These are phyloP conservation scores for Paraphoma chrysanthemicola DNA, from an alignment of 2,329 filamentous ascomycete species.

Conservation along the genomic window DNA sequence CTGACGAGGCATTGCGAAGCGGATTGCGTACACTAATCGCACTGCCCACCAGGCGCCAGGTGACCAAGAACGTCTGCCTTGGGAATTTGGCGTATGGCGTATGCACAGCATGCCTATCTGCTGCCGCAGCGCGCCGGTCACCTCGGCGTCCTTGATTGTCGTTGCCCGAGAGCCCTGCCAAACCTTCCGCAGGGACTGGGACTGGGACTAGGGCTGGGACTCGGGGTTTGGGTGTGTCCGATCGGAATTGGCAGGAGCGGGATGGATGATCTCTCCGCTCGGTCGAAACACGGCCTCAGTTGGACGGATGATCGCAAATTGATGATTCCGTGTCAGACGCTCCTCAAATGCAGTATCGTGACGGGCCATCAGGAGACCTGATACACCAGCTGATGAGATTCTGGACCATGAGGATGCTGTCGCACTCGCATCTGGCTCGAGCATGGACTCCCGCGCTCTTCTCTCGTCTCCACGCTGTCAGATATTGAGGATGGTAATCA, in stretches of 20 bases:
- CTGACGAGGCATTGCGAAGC: slow-evolving; percentile 10
- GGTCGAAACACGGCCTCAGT: slow-evolving; percentile 28
- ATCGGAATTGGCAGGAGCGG: slow-evolving; percentile 7
- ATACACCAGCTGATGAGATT: slow-evolving; percentile 4
- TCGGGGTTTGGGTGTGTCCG: slow-evolving; percentile 15
- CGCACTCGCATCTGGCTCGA: slow-evolving; percentile 6
- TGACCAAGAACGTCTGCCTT: slow-evolving; percentile 16
- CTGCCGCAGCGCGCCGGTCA: slow-evolving; percentile 8
- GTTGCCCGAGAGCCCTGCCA: slow-evolving; percentile 4
- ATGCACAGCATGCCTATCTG: background rate
- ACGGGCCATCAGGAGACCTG: slow-evolving; percentile 1
- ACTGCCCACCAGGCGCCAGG: slow-evolving; percentile 7
- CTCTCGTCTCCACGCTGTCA: slow-evolving; percentile 22
- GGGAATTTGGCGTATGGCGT: background rate
- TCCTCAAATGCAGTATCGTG: background rate
- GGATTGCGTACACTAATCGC: slow-evolving; percentile 4
- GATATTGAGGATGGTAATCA: slow-evolving; percentile 12
- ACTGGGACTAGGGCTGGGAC: background rate
- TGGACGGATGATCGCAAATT: slow-evolving; percentile 16
- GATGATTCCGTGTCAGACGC: slow-evolving; percentile 10
- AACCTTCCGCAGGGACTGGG: background rate
- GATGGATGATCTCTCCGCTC: slow-evolving; percentile 20
- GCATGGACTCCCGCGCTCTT: slow-evolving; percentile 10
- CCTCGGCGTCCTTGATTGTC: slow-evolving; percentile 6
- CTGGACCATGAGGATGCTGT: background rate